Conservation (phyloP, 495 filamentous ascomycete species). For the Penicillium malachiteum region DNA sequence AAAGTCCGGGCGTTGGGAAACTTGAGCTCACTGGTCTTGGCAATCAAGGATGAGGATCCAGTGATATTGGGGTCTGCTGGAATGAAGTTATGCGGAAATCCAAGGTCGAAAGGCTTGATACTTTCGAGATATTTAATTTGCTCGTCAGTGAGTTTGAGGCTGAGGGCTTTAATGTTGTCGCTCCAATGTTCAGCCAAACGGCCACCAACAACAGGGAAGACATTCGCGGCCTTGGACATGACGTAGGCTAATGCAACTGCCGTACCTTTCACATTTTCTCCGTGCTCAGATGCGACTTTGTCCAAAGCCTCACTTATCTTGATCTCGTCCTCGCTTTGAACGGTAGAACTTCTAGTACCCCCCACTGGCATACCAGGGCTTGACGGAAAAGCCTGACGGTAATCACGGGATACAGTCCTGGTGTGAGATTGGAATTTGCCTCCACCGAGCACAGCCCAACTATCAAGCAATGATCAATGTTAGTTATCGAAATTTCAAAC, state of each 20-base stretch:
- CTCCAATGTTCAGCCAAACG: constrained; percentile 63
- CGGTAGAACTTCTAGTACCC: neutral
- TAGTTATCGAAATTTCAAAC: no score
- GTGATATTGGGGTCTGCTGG: no score
- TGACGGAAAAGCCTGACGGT: no score
- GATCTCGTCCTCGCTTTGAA: constrained; percentile 24
- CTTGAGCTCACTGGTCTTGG: no score
- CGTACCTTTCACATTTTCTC: constrained; percentile 44
- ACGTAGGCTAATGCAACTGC: constrained; percentile 70
- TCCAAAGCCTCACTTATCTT: constrained; percentile 47
- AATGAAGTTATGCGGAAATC: constrained; percentile 55
- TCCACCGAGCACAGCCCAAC: neutral
- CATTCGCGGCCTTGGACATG: constrained; percentile 68
- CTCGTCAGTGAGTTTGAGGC: constrained; percentile 50
- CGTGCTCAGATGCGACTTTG: constrained; percentile 51
- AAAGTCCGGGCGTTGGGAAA: no score
- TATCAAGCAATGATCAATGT: neutral
- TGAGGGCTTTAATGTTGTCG: constrained; percentile 61
- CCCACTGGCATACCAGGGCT: no score
- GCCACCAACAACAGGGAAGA: constrained; percentile 73
- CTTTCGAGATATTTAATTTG: constrained; percentile 59
- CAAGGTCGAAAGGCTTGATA: constrained; percentile 47
- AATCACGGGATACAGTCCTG: no score
- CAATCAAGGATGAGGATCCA: no score
- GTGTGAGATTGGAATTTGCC: neutral